These are phyloP conservation scores for Lyophyllum semitale DNA, from an alignment of 768 basidiomycete genomes.

Conservation along the genomic window DNA sequence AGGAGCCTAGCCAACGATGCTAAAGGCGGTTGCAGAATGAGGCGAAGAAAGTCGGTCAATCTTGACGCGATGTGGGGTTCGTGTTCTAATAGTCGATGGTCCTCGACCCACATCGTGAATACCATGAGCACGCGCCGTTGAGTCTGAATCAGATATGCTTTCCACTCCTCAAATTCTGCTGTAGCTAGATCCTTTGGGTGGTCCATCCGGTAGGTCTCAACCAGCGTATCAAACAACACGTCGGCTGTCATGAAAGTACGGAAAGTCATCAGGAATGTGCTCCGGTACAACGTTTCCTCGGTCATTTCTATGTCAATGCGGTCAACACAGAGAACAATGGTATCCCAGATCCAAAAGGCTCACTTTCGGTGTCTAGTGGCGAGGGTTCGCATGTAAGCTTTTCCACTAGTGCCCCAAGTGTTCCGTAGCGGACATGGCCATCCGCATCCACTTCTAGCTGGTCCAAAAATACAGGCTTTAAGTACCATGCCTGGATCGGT, in stretches of 20 bases:
- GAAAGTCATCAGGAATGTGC: constrained; percentile 83
- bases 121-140: constrained; percentile 62
- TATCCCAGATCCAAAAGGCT: constrained; percentile 28
- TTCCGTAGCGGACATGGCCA: constrained; percentile 68
- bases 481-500: constrained; percentile 53
- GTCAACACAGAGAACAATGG: background rate
- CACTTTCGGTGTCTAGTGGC: constrained; percentile 52
- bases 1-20: constrained; percentile 49
- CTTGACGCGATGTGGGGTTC: constrained; percentile 61
- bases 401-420: constrained; percentile 72
- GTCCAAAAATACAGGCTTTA: constrained; percentile 58
- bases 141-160: constrained; percentile 59
- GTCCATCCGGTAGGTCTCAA: constrained; percentile 61
- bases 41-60: constrained; percentile 55
- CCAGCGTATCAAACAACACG: constrained; percentile 66
- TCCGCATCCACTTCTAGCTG: constrained; percentile 68
- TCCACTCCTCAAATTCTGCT: constrained; percentile 66
- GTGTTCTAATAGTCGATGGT: constrained; percentile 62
- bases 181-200: constrained; percentile 49
- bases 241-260: constrained; percentile 75
- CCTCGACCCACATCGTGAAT: constrained; percentile 62
- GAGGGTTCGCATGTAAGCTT: constrained; percentile 52
- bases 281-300: constrained; percentile 41
- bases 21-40: constrained; percentile 41
- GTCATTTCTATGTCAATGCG: constrained; percentile 16